Percentiles rank a stretch among this genome's conserved stretches.
Evolutionary conservation across 2,329 filamentous ascomycete genomes (phyloP).

Genomic region (Pseudopithomyces maydicus): DNA sequence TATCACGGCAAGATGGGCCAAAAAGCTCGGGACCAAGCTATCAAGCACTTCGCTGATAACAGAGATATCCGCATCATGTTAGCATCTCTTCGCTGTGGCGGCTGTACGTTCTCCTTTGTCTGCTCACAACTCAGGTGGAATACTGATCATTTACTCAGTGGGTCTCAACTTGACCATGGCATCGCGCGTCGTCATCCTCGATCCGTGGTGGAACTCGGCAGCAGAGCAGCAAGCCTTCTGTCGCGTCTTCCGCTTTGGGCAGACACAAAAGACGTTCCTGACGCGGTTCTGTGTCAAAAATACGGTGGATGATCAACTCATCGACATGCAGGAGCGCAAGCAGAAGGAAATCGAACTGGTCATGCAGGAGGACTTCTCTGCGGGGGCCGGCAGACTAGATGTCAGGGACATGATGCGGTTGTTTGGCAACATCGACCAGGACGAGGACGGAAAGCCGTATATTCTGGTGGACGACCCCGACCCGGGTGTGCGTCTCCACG

Average conservation of each 20-base stretch:
- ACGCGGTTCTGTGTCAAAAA: slow-evolving; percentile 61
- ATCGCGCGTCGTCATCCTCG: slow-evolving; percentile 52
- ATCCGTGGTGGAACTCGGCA: slow-evolving; percentile 64
- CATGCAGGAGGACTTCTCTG: slow-evolving; percentile 46
- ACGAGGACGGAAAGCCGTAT: slow-evolving; percentile 46
- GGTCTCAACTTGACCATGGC: slow-evolving; percentile 67
- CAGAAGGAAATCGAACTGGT: slow-evolving; percentile 50
- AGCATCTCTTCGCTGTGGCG: slow-evolving; percentile 62
- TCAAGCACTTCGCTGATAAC: slow-evolving; percentile 52
- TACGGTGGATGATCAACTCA: slow-evolving; percentile 64
- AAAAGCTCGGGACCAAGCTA: slow-evolving; percentile 50
- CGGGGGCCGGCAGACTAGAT: slow-evolving; percentile 35
- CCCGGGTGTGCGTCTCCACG: slow-evolving; percentile 32
- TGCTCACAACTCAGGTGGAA: too few relatives aligned
- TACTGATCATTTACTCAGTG: slow-evolving; percentile 21
- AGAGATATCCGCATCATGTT: slow-evolving; percentile 55
- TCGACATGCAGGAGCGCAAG: slow-evolving; percentile 62
- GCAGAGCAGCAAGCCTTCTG: slow-evolving; percentile 68
- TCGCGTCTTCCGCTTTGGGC: slow-evolving; percentile 69
- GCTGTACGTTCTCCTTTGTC: slow-evolving; percentile 35
- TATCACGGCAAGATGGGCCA: slow-evolving; percentile 58
- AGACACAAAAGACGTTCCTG: slow-evolving; percentile 64
- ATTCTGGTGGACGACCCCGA: slow-evolving; percentile 47
- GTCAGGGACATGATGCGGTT: slow-evolving; percentile 51
- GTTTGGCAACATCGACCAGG: slow-evolving; percentile 51